Conservation (phyloP, 192 early-diverging fungal genomes). For the Entomortierella parvispora region DNA sequence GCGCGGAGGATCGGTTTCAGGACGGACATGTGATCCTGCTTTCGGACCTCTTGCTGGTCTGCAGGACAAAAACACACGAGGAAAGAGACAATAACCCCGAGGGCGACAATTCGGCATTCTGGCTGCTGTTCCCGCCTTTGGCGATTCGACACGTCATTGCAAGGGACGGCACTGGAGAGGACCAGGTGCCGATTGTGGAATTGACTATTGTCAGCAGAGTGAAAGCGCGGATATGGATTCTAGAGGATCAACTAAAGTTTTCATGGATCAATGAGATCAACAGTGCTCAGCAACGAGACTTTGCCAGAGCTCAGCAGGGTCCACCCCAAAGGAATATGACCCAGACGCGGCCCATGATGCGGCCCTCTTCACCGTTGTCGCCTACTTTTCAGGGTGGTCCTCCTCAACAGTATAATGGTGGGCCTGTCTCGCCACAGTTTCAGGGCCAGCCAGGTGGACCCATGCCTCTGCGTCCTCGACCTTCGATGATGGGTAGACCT, state of each 20-base stretch:
- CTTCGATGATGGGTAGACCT: constrained; percentile 40
- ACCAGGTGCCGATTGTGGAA: constrained; percentile 32
- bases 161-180: constrained; percentile 16
- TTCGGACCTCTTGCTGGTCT: constrained; percentile 57
- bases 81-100: constrained; percentile 37
- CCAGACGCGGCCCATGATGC: constrained; percentile 27
- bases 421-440: constrained; percentile 9
- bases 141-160: constrained; percentile 53
- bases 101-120: constrained; percentile 23
- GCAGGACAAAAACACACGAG: constrained; percentile 51
- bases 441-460: constrained; percentile 4
- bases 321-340: constrained; percentile 26
- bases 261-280: constrained; percentile 45
- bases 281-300: constrained; percentile 29
- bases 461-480: constrained; percentile 13
- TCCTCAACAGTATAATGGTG: constrained; percentile 10
- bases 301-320: constrained; percentile 13
- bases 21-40: constrained; percentile 53
- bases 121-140: constrained; percentile 61
- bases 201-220: constrained; percentile 40
- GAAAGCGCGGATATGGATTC: constrained; percentile 31
- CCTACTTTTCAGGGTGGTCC: constrained; percentile 21
- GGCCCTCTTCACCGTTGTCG: constrained; percentile 31
- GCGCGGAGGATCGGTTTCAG: constrained; percentile 29
- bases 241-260: constrained; percentile 19